Evolutionary conservation across 2,329 filamentous ascomycete genomes (phyloP), one percentile per base, ranked within the genome.

Genomic region (Thermochaetoides dissita): DNA sequence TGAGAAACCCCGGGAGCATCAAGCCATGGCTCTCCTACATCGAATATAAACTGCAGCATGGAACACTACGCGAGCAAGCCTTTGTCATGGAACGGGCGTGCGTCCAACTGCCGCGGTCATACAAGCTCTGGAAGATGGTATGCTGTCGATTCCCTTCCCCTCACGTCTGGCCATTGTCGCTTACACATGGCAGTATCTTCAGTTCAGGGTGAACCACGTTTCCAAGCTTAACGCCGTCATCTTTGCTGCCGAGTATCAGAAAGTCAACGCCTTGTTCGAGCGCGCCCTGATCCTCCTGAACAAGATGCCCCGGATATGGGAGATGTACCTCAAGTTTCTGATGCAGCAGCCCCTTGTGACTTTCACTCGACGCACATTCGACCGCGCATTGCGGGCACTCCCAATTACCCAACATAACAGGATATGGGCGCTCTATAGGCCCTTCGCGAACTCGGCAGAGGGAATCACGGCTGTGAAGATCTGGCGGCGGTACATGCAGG

Each of bases 281-380:
- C 76, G 85, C 53, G 88, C 91, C 3, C 67, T 98, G 40, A 84
- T 95, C 45, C 71, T 98, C 34, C 74, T 98, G 48, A 95, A 98
- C 66, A 98, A 98, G 66, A 98, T 98, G 91, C 91, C 93, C 24
- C 76, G 79, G 51, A 91, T 98, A 58, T 98, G 91, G 93, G 88
- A 95, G 60, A 85, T 96, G 79, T 98, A 95, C 59, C 77, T 98
- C 48, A 74, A 74, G 38, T 96, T 98, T 57, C 69, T 98, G 44
- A 77, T 89, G 58, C 78, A 84, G 56, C 91, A 98, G 60, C 91
- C 91, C n/a, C 68, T 93, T 41, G 79, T 98, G 47, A 95, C 89
- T 7, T 71, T 79, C 44, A 93, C 86, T 28, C 78, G 91, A 45
- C 79, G 79, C 50, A 85, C 85, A 1, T 98, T 98, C 63, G 89